Evolutionary conservation across 495 filamentous ascomycete species (phyloP).

Genomic region (Aspergillus baeticus): DNA sequence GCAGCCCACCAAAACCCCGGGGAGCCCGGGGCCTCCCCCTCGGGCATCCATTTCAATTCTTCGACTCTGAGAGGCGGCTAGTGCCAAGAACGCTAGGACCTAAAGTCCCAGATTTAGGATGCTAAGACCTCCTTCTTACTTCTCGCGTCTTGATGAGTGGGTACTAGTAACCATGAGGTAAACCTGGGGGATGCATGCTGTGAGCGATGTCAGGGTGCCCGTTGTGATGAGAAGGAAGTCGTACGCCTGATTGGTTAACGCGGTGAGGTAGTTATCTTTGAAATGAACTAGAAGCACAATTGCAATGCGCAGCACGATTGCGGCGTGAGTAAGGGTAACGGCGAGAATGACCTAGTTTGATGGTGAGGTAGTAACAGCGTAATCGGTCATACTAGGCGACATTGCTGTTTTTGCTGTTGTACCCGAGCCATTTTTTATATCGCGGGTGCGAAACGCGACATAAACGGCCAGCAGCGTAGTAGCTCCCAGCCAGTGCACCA

Average conservation of each 20-base stretch:
- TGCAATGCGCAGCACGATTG: background rate
- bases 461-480: background rate
- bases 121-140: background rate
- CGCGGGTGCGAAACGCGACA: background rate
- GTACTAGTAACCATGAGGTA: background rate
- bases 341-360: background rate
- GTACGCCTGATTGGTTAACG: background rate
- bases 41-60: background rate
- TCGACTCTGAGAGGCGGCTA: background rate
- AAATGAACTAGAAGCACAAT: background rate
- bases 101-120: background rate
- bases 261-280: background rate
- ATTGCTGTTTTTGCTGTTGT: background rate
- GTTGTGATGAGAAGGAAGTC: background rate
- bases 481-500: background rate
- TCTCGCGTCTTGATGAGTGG: background rate
- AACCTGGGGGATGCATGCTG: slow-evolving; percentile 1
- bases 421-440: background rate
- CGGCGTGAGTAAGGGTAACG: background rate
- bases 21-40: background rate
- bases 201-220: background rate
- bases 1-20: background rate
- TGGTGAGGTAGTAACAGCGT: background rate
- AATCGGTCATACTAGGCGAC: background rate
- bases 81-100: background rate